These are phyloP conservation scores for Teratosphaeria destructans DNA, from an alignment of 2,329 filamentous ascomycete genomes.

Conservation along the genomic window DNA sequence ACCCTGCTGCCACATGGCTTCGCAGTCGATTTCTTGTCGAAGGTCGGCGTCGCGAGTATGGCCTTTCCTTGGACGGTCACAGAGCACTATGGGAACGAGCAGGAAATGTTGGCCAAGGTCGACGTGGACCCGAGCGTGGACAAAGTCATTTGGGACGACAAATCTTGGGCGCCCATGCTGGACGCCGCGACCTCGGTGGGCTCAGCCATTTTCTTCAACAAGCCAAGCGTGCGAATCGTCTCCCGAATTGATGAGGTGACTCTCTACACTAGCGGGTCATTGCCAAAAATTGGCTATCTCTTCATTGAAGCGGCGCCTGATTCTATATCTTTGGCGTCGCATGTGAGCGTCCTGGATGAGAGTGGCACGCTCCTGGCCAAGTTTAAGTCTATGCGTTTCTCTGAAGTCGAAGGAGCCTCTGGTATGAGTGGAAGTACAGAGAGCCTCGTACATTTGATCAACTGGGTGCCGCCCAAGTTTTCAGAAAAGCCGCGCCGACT, in stretches of 20 bases:
- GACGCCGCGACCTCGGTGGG: not conserved
- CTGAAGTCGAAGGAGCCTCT: not conserved
- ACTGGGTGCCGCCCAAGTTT: not conserved
- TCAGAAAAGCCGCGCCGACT: not conserved
- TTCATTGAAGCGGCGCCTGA: not conserved
- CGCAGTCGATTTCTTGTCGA: not conserved
- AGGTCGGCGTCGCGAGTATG: not conserved
- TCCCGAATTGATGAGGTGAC: not conserved
- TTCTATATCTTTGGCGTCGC: not conserved
- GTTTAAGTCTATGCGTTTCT: not conserved
- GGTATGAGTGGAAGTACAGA: not conserved
- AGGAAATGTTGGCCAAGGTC: not conserved
- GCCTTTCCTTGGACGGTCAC: not conserved
- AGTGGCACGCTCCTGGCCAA: not conserved
- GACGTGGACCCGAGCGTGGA: not conserved
- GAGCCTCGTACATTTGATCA: not conserved
- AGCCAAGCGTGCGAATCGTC: not conserved
- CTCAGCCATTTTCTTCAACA: not conserved
- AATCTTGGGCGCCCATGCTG: not conserved
- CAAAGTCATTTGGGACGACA: not conserved
- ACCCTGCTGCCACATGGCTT: not conserved
- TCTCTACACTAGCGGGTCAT: not conserved
- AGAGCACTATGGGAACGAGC: not conserved
- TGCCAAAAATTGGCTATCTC: not conserved
- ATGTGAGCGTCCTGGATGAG: not conserved